These are phyloP conservation scores for Brassica carinata DNA, from an alignment of 345 rosid species.

Conservation along the genomic window DNA sequence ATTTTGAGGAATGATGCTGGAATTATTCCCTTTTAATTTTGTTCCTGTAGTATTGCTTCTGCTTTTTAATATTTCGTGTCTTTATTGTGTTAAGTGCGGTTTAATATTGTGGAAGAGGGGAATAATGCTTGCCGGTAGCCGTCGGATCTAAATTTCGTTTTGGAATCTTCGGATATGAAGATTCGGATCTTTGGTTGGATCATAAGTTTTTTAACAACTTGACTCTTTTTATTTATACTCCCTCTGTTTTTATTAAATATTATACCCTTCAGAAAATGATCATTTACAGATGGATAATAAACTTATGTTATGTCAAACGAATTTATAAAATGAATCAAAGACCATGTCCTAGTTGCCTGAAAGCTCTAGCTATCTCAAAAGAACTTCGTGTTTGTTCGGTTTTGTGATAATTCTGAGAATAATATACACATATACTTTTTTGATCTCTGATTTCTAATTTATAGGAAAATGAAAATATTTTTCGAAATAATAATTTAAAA, in stretches of 20 bases:
- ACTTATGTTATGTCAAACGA: not conserved
- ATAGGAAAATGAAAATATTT: too few species aligned
- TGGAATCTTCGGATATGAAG: conserved; percentile 71
- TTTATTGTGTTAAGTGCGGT: conserved; percentile 21
- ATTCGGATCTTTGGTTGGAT: conserved; percentile 67
- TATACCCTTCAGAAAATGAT: not conserved
- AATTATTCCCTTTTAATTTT: conserved; percentile 28
- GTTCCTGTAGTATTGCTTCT: conserved; percentile 32
- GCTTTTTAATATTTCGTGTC: conserved; percentile 29
- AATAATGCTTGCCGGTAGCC: conserved; percentile 27
- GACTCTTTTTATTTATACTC: not conserved
- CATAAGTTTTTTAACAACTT: conserved; percentile 15
- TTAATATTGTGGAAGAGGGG: conserved; percentile 20
- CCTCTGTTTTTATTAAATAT: not conserved
- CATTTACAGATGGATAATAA: not conserved
- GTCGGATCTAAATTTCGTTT: conserved; percentile 58
- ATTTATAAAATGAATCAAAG: not conserved
- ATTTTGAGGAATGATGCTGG: conserved; percentile 42
- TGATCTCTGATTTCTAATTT: too few species aligned
- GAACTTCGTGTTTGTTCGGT: not conserved
- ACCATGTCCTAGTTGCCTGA: not conserved
- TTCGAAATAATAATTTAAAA: too few species aligned
- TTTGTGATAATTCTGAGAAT: not conserved
- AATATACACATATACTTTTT: too few species aligned
- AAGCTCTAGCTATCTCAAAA: not conserved